These are phyloP conservation scores for Neobulgaria alba DNA, from an alignment of 2,329 filamentous ascomycete species.

Conservation along the genomic window DNA sequence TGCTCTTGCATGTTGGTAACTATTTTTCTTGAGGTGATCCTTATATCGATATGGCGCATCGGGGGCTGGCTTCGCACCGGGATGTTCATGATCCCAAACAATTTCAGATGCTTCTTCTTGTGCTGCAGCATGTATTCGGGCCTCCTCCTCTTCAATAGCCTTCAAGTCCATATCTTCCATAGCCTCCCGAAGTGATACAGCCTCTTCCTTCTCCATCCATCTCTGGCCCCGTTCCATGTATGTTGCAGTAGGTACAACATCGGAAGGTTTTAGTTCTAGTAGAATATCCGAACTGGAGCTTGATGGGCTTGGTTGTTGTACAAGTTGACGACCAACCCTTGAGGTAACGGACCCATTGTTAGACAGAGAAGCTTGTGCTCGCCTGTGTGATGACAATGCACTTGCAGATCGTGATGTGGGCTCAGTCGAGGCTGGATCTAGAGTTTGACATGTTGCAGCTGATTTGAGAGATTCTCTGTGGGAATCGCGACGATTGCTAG, in stretches of 20 bases:
- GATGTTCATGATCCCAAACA: slow-evolving; percentile 67
- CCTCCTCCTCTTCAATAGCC: slow-evolving; percentile 45
- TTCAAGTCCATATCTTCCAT: slow-evolving; percentile 64
- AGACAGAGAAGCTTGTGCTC: slow-evolving; percentile 24
- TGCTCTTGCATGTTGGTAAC: slow-evolving; percentile 59
- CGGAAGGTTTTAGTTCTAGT: slow-evolving; percentile 45
- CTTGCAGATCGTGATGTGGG: slow-evolving; percentile 19
- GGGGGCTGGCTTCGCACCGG: slow-evolving; percentile 44
- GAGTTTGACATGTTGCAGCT: slow-evolving; percentile 7
- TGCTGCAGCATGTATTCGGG: slow-evolving; percentile 58
- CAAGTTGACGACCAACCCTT: slow-evolving; percentile 23
- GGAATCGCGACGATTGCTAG: slow-evolving; percentile 28
- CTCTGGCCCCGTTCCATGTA: slow-evolving; percentile 68
- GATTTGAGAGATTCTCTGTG: slow-evolving; percentile 32
- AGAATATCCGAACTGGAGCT: slow-evolving; percentile 1
- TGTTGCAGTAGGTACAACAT: slow-evolving; percentile 55
- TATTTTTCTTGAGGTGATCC: slow-evolving; percentile 60
- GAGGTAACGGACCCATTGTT: slow-evolving; percentile 23
- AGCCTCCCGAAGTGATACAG: slow-evolving; percentile 58
- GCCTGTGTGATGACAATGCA: slow-evolving; percentile 20
- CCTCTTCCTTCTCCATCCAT: slow-evolving; percentile 78
- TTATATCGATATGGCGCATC: slow-evolving; percentile 60
- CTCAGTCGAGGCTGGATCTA: slow-evolving; percentile 11
- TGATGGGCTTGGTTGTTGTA: slow-evolving; percentile 15
- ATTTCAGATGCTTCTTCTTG: slow-evolving; percentile 71